phyloP scores from a whole-genome alignment of 495 filamentous ascomycete species.

The Aspergillus nidulans region DNA sequence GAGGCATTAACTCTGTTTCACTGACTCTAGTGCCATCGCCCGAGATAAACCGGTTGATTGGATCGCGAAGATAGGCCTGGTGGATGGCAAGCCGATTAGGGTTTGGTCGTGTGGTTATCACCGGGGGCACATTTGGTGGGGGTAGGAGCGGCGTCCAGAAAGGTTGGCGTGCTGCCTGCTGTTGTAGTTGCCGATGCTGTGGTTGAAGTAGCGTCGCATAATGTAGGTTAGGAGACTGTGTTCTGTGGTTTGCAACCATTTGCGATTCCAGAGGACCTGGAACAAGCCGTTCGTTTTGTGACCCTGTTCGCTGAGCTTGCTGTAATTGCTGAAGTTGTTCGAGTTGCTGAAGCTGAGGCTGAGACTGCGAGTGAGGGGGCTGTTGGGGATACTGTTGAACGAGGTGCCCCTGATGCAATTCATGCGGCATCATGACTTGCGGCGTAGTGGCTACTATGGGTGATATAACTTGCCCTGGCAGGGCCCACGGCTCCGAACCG shows the following conservation, averaged over 20 bases:
- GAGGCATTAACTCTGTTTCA: conserved; percentile 39
- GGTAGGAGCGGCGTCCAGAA: conserved; percentile 26
- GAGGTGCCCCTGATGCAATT: not conserved
- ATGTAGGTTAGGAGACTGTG: not conserved
- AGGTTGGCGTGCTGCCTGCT: not conserved
- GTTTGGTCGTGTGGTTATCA: conserved; percentile 36
- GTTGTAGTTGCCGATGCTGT: not conserved
- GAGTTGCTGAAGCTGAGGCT: not conserved
- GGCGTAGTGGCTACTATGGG: not conserved
- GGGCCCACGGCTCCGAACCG: not conserved
- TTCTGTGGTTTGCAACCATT: not conserved
- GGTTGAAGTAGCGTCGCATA: not conserved
- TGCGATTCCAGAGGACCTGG: not conserved
- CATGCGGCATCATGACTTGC: not conserved
- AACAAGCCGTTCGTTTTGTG: not conserved
- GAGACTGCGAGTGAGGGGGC: not conserved
- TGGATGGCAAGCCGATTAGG: conserved; percentile 50
- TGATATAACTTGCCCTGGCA: not conserved
- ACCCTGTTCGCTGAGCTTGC: not conserved
- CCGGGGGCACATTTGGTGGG: conserved; percentile 22
- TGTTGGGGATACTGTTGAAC: conserved; percentile 2
- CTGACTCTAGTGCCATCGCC: conserved; percentile 10
- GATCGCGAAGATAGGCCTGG: conserved; percentile 54
- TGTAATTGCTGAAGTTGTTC: not conserved
- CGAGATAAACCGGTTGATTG: conserved; percentile 36